Conservation (phyloP, 2,329 filamentous ascomycete species). For the Colletotrichum kahawae region DNA sequence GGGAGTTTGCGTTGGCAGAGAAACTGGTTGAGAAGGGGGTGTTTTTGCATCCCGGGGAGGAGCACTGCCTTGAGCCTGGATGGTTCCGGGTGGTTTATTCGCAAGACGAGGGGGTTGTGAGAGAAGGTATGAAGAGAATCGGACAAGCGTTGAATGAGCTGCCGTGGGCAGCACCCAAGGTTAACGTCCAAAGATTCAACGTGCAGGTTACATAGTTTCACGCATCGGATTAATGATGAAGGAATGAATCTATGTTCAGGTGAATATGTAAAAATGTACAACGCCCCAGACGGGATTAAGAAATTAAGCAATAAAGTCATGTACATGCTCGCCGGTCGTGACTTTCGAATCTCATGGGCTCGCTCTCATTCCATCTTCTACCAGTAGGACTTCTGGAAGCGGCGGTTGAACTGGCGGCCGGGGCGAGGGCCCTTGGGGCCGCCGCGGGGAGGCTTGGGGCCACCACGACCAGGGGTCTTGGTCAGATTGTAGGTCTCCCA, state of each 20-base stretch:
- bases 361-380: background rate
- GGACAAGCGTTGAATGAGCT: background rate
- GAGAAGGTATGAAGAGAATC: conserved; percentile 41
- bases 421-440: background rate
- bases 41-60: conserved; percentile 53
- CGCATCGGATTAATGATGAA: background rate
- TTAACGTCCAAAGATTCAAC: background rate
- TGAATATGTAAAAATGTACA: conserved; percentile 1
- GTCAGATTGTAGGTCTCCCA: conserved; percentile 24
- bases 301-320: conserved; percentile 13
- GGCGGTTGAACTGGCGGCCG: conserved; percentile 13
- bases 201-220: background rate
- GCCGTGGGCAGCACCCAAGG: background rate
- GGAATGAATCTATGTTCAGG: conserved; percentile 5
- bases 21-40: conserved; percentile 51
- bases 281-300: background rate
- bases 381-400: background rate
- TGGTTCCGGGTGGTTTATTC: conserved; percentile 61
- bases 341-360: background rate
- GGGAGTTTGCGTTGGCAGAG: conserved; percentile 49
- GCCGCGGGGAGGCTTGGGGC: background rate
- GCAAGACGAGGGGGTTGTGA: conserved; percentile 37
- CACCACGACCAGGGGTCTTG: background rate
- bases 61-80: conserved; percentile 49
- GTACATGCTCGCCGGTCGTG: conserved; percentile 2